phyloP scores from a whole-genome alignment of 352 stramenopile species.

The Thalassiosira mediterranea region DNA sequence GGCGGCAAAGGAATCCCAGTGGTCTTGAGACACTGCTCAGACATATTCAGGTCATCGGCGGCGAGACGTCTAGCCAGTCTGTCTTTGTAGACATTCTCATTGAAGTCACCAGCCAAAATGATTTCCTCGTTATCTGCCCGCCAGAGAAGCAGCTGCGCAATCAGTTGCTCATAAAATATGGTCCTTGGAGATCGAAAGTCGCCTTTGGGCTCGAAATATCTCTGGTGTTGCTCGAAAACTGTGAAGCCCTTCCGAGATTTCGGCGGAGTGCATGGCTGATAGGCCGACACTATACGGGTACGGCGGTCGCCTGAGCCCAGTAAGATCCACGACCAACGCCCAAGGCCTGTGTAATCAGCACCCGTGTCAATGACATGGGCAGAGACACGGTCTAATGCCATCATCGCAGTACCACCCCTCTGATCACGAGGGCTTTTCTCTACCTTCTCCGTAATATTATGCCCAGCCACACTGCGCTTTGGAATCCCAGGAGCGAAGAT shows the following conservation, averaged over 20 bases:
- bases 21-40: slow-evolving; percentile 3
- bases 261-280: background rate
- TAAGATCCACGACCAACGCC: slow-evolving; percentile 15
- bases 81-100: slow-evolving; percentile 34
- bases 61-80: background rate
- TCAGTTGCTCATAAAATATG: slow-evolving; percentile 16
- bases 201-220: slow-evolving; percentile 10
- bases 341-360: slow-evolving; percentile 6
- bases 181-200: slow-evolving; percentile 1
- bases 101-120: slow-evolving; percentile 40
- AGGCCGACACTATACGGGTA: slow-evolving; percentile 8
- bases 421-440: slow-evolving; percentile 4
- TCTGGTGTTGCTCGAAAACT: slow-evolving; percentile 18
- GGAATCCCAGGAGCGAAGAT: background rate
- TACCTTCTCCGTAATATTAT: slow-evolving; percentile 20
- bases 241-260: background rate
- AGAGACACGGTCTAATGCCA: slow-evolving; percentile 1
- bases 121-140: slow-evolving; percentile 26
- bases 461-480: background rate
- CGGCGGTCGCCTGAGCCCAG: background rate
- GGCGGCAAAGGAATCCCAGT: background rate
- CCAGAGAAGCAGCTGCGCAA: slow-evolving; percentile 6
- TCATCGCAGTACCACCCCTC: slow-evolving; percentile 13
- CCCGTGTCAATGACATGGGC: background rate
- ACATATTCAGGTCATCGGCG: slow-evolving; percentile 7